phyloP scores from a whole-genome alignment of 2,329 filamentous ascomycete genomes.

The Anthostomella pinea region DNA sequence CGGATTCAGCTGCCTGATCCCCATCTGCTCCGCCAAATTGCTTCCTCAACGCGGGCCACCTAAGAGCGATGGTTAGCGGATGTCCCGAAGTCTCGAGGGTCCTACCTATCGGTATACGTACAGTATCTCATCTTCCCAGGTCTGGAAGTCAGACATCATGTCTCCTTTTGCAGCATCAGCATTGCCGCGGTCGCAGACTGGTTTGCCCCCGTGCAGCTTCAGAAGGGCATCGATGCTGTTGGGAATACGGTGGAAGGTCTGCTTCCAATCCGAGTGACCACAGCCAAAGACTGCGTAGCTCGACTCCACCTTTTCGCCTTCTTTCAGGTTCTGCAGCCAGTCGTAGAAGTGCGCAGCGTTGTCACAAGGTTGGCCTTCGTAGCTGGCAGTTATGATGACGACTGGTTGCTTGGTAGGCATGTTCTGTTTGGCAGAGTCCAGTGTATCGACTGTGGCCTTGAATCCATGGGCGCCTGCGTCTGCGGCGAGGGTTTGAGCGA shows the following conservation, averaged over 20 bases:
- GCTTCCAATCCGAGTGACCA: slow-evolving; percentile 49
- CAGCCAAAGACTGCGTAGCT: slow-evolving; percentile 56
- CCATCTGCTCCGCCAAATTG: no score
- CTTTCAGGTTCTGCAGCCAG: slow-evolving; percentile 47
- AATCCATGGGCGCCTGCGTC: slow-evolving; percentile 46
- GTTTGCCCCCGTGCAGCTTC: slow-evolving; percentile 43
- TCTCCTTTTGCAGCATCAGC: slow-evolving; percentile 62
- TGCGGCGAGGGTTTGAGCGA: slow-evolving; percentile 48
- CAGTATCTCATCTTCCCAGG: slow-evolving; percentile 59
- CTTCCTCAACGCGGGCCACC: slow-evolving; percentile 1
- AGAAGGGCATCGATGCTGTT: slow-evolving; percentile 58
- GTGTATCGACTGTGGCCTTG: slow-evolving; percentile 38
- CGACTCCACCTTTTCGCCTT: slow-evolving; percentile 39
- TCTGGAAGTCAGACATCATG: slow-evolving; percentile 66
- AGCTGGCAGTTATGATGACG: slow-evolving; percentile 53
- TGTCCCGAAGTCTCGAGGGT: neutral
- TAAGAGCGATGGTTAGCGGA: neutral
- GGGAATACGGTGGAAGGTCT: slow-evolving; percentile 67
- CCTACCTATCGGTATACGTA: no score
- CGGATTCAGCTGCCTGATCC: neutral
- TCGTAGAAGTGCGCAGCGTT: slow-evolving; percentile 54
- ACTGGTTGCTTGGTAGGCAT: slow-evolving; percentile 47
- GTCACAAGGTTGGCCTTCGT: slow-evolving; percentile 56
- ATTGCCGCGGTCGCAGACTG: slow-evolving; percentile 19
- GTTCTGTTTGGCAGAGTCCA: slow-evolving; percentile 50